phyloP scores from a whole-genome alignment of 2,329 filamentous ascomycete genomes.

The Diplodia scrobiculata region DNA sequence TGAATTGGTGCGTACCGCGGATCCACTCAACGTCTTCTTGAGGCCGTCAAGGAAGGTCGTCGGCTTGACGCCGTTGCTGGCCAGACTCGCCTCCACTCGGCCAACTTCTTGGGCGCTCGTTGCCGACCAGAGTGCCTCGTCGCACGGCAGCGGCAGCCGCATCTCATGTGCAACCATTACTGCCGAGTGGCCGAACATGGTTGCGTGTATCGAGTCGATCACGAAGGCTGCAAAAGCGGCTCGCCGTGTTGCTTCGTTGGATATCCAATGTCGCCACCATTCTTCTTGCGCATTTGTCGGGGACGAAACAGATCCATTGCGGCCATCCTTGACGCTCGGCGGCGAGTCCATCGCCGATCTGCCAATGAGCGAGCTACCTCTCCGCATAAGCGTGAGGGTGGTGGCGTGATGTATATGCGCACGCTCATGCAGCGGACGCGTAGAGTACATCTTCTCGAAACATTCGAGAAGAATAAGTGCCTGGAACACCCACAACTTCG shows the following conservation, averaged over 20 bases:
- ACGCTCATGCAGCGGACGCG: constrained; percentile 84
- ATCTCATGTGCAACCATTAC: constrained; percentile 98
- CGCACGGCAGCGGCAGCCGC: constrained; percentile 84
- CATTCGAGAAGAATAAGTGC: constrained; percentile 83
- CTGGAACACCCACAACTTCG: constrained; percentile 95
- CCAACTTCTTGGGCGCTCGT: constrained; percentile 84
- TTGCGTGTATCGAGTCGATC: constrained; percentile 92
- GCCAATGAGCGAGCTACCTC: constrained; percentile 87
- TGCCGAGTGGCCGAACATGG: constrained; percentile 96
- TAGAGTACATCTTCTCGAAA: constrained; percentile 98
- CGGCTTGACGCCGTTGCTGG: constrained; percentile 79
- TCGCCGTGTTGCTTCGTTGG: constrained; percentile 83
- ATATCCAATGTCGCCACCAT: constrained; percentile 96
- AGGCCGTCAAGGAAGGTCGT: constrained; percentile 87
- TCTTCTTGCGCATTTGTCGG: constrained; percentile 71
- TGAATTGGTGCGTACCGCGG: constrained; percentile 84
- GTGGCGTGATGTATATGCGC: constrained; percentile 97
- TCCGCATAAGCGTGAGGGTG: constrained; percentile 90
- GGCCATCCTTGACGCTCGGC: constrained; percentile 69
- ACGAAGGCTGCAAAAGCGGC: constrained; percentile 93
- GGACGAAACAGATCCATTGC: constrained; percentile 50
- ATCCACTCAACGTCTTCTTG: constrained; percentile 83
- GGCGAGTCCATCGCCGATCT: constrained; percentile 83
- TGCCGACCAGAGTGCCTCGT: constrained; percentile 90
- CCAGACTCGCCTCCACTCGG: constrained; percentile 76